A percentile compares a stretch with the other conserved stretches of the same genome.
Evolutionary conservation across 1,139 yeast species (phyloP).

Genomic region (Suhomyces chickasaworum): DNA sequence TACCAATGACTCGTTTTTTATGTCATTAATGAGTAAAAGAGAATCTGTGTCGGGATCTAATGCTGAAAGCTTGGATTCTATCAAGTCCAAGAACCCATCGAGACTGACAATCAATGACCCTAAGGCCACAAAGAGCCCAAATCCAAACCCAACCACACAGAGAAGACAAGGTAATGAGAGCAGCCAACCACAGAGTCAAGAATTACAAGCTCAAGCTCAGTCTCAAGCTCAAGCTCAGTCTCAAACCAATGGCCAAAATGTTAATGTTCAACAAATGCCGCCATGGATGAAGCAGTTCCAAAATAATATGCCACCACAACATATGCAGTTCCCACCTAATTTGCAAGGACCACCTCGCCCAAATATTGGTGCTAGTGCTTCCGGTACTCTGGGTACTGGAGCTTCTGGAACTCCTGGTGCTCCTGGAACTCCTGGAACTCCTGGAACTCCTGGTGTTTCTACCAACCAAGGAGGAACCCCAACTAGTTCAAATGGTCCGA

Average conservation of each 20-base stretch:
- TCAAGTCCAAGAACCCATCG: conserved; percentile 4
- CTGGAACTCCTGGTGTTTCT: background rate
- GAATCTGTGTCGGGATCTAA: conserved; percentile 18
- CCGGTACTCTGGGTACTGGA: background rate
- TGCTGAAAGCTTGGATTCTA: conserved; percentile 9
- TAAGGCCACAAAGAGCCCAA: background rate
- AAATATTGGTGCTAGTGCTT: conserved; percentile 4
- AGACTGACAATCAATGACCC: background rate
- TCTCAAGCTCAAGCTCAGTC: conserved; percentile 19
- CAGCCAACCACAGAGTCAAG: background rate
- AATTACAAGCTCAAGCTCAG: conserved; percentile 6
- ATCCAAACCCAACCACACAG: background rate
- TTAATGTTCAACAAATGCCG: conserved; percentile 20
- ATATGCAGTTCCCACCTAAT: conserved; percentile 16
- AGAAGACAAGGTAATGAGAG: background rate
- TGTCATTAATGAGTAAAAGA: conserved; percentile 51
- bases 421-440: background rate
- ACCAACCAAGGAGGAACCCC: background rate
- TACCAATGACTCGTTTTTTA: conserved; percentile 53
- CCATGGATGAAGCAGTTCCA: conserved; percentile 32
- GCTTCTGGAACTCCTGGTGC: background rate
- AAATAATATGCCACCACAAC: conserved; percentile 15
- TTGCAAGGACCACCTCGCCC: conserved; percentile 14
- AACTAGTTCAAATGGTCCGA: conserved; percentile 4
- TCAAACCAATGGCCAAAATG: conserved; percentile 4